Evolutionary conservation across 345 rosid genomes (phyloP).

Genomic region (Pugionium dolabratum): DNA sequence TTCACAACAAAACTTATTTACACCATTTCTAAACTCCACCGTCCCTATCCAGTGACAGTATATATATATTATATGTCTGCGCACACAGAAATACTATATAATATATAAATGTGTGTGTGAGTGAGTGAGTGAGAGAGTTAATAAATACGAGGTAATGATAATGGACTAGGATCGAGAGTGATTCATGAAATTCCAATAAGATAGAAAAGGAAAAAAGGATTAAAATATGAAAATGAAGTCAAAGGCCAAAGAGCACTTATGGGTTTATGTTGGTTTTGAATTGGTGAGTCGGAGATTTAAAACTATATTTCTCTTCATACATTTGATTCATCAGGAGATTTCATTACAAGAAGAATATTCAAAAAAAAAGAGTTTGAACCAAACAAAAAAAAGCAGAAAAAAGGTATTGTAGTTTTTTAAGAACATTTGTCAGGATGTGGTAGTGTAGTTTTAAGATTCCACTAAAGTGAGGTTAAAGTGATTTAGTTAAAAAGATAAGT

Average conservation of each 20-base stretch:
- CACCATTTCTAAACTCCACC: constrained; percentile 23
- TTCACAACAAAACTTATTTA: constrained; percentile 5
- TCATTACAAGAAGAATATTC: constrained; percentile 30
- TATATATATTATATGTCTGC: constrained; percentile 16
- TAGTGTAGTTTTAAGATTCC: constrained; percentile 30
- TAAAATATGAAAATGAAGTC: constrained; percentile 35
- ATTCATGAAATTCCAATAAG: constrained; percentile 36
- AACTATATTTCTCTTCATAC: neutral
- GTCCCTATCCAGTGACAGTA: constrained; percentile 31
- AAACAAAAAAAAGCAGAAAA: neutral
- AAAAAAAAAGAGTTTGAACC: constrained; percentile 11
- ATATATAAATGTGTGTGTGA: neutral
- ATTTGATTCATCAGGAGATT: constrained; percentile 36
- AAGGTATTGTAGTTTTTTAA: neutral
- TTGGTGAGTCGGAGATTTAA: constrained; percentile 23
- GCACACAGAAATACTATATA: neutral
- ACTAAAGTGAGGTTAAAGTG: constrained; percentile 21
- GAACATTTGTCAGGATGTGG: neutral
- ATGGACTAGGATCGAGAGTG: constrained; percentile 30
- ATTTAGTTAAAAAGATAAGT: constrained; percentile 14
- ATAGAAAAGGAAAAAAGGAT: constrained; percentile 30
- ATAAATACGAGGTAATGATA: constrained; percentile 40
- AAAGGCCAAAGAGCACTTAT: constrained; percentile 32
- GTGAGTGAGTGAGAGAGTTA: neutral
- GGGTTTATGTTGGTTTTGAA: constrained; percentile 27